phyloP scores from a whole-genome alignment of 2,329 filamentous ascomycete species.

The Truncatella angustata region DNA sequence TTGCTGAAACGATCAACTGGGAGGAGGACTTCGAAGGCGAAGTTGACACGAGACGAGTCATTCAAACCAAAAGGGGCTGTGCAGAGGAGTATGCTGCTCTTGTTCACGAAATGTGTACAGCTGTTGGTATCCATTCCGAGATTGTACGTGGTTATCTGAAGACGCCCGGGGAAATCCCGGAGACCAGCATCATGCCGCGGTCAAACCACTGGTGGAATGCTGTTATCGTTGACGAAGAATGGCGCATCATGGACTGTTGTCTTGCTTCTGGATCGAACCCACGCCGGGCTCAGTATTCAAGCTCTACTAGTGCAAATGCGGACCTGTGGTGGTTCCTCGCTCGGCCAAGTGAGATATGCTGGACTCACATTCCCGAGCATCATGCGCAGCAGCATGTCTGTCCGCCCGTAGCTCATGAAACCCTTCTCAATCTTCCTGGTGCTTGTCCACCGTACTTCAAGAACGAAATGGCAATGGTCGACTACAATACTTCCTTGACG shows the following conservation, averaged over 20 bases:
- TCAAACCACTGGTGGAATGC: slow-evolving; percentile 99
- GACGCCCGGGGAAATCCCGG: slow-evolving; percentile 76
- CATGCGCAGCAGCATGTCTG: slow-evolving; percentile 91
- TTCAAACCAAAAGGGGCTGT: slow-evolving; percentile 80
- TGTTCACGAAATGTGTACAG: slow-evolving; percentile 89
- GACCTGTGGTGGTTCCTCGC: slow-evolving; percentile 95
- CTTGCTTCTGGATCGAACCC: slow-evolving; percentile 90
- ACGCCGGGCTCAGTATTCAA: slow-evolving; percentile 73
- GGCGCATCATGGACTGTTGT: slow-evolving; percentile 94
- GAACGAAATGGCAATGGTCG: slow-evolving; percentile 73
- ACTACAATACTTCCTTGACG: slow-evolving; percentile 86
- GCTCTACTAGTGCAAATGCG: slow-evolving; percentile 64
- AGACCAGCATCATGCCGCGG: slow-evolving; percentile 77
- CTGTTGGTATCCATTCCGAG: slow-evolving; percentile 85
- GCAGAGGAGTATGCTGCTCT: slow-evolving; percentile 87
- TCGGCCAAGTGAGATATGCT: slow-evolving; percentile 85
- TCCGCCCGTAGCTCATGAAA: slow-evolving; percentile 80
- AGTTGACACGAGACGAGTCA: slow-evolving; percentile 77
- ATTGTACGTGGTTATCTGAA: slow-evolving; percentile 90
- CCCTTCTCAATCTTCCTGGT: slow-evolving; percentile 81
- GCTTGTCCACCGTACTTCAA: slow-evolving; percentile 88
- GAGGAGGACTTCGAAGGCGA: slow-evolving; percentile 91
- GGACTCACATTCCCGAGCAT: slow-evolving; percentile 88
- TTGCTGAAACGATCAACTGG: slow-evolving; percentile 91
- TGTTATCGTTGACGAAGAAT: slow-evolving; percentile 88